Evolutionary conservation across 169 alveolate species (phyloP).

Genomic region (Babesia sp.): DNA sequence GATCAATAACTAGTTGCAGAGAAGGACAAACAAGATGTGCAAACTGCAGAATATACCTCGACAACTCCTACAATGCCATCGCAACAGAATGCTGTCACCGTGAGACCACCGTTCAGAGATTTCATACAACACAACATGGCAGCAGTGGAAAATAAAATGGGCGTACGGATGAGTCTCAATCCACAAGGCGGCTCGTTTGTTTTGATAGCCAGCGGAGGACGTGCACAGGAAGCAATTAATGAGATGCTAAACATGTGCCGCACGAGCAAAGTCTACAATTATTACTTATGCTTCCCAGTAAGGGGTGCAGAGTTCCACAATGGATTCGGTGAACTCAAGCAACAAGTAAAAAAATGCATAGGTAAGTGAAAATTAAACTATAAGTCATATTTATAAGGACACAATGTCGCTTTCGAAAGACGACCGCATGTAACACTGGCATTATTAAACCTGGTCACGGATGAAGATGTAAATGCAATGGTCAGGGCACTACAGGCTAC

Average conservation of each 20-base stretch:
- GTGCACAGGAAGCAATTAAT: constrained; percentile 36
- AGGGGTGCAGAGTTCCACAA: constrained; percentile 55
- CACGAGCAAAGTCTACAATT: constrained; percentile 61
- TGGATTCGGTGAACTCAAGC: constrained; percentile 32
- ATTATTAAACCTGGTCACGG: constrained; percentile 60
- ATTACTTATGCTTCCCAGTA: constrained; percentile 65
- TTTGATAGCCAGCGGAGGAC: constrained; percentile 52
- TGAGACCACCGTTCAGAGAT: constrained; percentile 51
- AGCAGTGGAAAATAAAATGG: constrained; percentile 37
- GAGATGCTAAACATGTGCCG: constrained; percentile 59
- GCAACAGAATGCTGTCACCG: constrained; percentile 50
- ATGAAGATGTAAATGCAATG: constrained; percentile 50
- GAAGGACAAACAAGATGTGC: neutral
- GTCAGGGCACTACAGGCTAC: constrained; percentile 54
- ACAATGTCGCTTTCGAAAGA: constrained; percentile 19
- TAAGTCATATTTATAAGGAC: constrained; percentile 2
- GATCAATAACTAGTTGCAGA: neutral
- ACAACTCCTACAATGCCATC: neutral
- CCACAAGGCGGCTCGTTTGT: constrained; percentile 2
- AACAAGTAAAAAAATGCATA: neutral
- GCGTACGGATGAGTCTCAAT: constrained; percentile 46
- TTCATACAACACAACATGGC: constrained; percentile 22
- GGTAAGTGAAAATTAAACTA: constrained; percentile 15
- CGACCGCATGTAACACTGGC: constrained; percentile 67
- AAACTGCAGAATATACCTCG: neutral